These are phyloP conservation scores for Jaapia argillacea DNA, from an alignment of 768 basidiomycete genomes.

Conservation along the genomic window DNA sequence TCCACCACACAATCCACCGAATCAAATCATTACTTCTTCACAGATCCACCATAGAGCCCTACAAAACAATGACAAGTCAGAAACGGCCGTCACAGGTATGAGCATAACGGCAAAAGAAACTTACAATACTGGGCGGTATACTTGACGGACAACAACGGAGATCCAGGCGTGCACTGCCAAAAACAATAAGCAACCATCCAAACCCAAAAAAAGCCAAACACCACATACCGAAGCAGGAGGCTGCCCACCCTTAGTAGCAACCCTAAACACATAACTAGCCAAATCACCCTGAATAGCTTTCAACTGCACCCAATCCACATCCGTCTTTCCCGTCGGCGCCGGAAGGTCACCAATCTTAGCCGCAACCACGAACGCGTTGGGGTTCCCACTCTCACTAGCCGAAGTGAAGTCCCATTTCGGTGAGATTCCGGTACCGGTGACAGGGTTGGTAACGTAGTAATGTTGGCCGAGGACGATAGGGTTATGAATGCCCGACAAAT, in stretches of 20 bases:
- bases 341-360: constrained; percentile 30
- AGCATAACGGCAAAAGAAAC: no score
- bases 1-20: no score
- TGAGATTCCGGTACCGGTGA: constrained; percentile 27
- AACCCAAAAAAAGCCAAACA: not conserved
- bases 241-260: constrained; percentile 42
- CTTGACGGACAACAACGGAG: constrained; percentile 33
- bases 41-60: no score
- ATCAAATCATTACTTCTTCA: no score
- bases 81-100: no score
- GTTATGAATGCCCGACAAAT: constrained; percentile 6
- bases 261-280: constrained; percentile 40
- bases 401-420: constrained; percentile 52
- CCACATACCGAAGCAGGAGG: constrained; percentile 35
- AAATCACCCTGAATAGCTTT: constrained; percentile 34
- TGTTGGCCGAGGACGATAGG: constrained; percentile 35
- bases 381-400: constrained; percentile 28
- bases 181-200: not conserved
- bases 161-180: constrained; percentile 23
- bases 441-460: constrained; percentile 44
- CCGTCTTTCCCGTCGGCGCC: constrained; percentile 27
- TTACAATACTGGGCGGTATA: constrained; percentile 44
- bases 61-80: no score
- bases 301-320: constrained; percentile 51
- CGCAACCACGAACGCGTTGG: constrained; percentile 36